Evolutionary conservation across 495 filamentous ascomycete genomes (phyloP), one percentile per base, ranked within the genome.

Genomic region (Hypomontagnella monticulosa): DNA sequence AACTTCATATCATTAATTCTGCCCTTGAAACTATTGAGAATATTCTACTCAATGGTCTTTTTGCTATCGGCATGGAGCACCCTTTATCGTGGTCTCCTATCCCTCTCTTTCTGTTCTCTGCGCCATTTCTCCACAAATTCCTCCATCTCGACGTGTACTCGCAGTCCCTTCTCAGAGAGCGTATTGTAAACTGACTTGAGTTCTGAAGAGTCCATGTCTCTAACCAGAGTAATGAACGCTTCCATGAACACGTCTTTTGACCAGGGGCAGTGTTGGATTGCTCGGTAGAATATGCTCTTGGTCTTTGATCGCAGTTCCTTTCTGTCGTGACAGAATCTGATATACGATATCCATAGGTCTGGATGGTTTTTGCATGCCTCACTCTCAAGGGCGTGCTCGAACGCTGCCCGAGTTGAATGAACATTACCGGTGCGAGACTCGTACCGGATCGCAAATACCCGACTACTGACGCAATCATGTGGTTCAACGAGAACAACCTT

Each of bases 181-280:
- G 69, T 73, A 36, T 66, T 64, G n/a, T 74, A 71, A 12, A 81
- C 80, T 23, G 85, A 85, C 61, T 84, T 84, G 42, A 91, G 74
- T 70, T 89, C 87, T 1, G 66, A 55, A 16, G 58, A 69, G 3
- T 75, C 68, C 66, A 80, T 62, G 7, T 68, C 70, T 20, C 57
- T 43, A 6, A 48, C 59, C 20, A 76, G 52, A 19, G 65, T 60
- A 1, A 15, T 32, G 67, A 91, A 91, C 0, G 80, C 88, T 20
- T 89, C 67, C 78, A 91, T 79, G 54, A 86, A 82, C 8, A 90
- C 73, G 57, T 87, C 85, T 74, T 93, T 95, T 1, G 85, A 86
- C 91, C 91, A 91, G 0, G 91, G 90, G 75, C 91, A 93, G 2
- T 83, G 81, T 38, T 80, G 79, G 36, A 93, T 71, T 14, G 89